These are phyloP conservation scores for Coprinellus micaceus DNA, from an alignment of 768 basidiomycete genomes.

Conservation along the genomic window DNA sequence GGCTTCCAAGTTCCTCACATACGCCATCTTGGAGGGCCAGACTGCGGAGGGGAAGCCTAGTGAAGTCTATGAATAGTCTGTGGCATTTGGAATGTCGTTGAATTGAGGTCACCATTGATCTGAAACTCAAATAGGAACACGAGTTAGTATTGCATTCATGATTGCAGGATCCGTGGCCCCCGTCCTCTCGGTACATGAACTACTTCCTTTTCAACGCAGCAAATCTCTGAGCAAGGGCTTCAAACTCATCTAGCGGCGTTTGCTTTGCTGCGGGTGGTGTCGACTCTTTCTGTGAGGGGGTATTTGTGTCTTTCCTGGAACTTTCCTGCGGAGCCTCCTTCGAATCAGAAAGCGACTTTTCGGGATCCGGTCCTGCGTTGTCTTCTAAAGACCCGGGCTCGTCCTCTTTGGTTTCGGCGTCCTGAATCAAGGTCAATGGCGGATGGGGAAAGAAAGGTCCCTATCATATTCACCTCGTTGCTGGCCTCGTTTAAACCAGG, in stretches of 20 bases:
- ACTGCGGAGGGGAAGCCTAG: too few species aligned
- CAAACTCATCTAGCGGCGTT: conserved; percentile 58
- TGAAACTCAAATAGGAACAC: too few species aligned
- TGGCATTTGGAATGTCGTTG: too few species aligned
- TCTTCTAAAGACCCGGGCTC: background rate
- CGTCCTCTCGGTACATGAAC: background rate
- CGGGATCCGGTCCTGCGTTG: conserved; percentile 1
- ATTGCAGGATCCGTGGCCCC: too few species aligned
- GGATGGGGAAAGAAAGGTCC: too few species aligned
- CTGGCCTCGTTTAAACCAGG: conserved; percentile 20
- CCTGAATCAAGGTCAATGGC: too few species aligned
- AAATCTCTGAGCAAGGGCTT: conserved; percentile 73
- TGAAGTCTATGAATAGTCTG: too few species aligned
- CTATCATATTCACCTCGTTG: conserved; percentile 22
- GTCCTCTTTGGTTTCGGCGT: background rate
- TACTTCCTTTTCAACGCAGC: conserved; percentile 83
- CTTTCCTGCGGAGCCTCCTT: background rate
- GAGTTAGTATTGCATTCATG: too few species aligned
- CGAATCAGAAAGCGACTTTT: conserved; percentile 3
- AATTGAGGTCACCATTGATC: too few species aligned
- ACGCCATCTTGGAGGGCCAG: too few species aligned
- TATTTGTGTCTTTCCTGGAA: background rate
- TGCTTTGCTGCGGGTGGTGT: conserved; percentile 21
- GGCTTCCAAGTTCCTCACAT: too few species aligned
- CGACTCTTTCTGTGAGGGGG: background rate